Base-by-base conservation (phyloP, 2,329 filamentous ascomycete genomes). In the Chaetomiaceae sp. region DNA sequence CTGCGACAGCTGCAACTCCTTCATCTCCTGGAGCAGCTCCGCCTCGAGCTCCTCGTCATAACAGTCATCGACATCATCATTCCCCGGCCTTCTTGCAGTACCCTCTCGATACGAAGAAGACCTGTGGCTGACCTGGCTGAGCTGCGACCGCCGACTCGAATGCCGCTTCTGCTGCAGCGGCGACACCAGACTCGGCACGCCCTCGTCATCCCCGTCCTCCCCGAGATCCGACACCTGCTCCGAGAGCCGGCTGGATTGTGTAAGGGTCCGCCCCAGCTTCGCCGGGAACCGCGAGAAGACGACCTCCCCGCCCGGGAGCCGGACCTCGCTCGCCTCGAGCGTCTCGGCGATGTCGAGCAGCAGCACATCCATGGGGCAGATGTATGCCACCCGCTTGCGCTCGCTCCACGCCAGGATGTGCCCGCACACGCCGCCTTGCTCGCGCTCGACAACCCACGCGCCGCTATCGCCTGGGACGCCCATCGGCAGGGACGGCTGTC, bases 311-410 rank as follows among this genome's bases (percentile, higher is more conserved):
- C 83, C 85, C 0, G 90, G 90, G 0, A 96, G 77, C 5, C 79
- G 76, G n/a, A 96, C 81, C 23, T 83, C 79, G 1, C 72, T 71
- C 0, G 89, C 89, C 20, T 84, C 81, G 0, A 96, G 74, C 0
- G 87, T 91, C 57, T 87, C 82, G 25, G 84, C 86, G 53, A 97
- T 95, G 65, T 97, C 92, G 25, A 87, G 81, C 11, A 97, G 77
- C 12, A 96, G 73, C 2, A 96, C 80, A 53, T 96, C 89, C 92
- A 97, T 97, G 0, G 92, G 92, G 57, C 90, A 94, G 57, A 97
- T 94, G 68, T 96, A 97, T 0, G 91, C 91, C 5, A 90, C 85
- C 38, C 83, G 83, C 65, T 88, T 92, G 57, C 85, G 83, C 58
- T 84, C 81, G 61, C 87, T 92, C 84, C 88, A 95, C 0, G 92